Evolutionary conservation across 805 yeast genomes (phyloP).

Genomic region (Metschnikowia amazonensis): DNA sequence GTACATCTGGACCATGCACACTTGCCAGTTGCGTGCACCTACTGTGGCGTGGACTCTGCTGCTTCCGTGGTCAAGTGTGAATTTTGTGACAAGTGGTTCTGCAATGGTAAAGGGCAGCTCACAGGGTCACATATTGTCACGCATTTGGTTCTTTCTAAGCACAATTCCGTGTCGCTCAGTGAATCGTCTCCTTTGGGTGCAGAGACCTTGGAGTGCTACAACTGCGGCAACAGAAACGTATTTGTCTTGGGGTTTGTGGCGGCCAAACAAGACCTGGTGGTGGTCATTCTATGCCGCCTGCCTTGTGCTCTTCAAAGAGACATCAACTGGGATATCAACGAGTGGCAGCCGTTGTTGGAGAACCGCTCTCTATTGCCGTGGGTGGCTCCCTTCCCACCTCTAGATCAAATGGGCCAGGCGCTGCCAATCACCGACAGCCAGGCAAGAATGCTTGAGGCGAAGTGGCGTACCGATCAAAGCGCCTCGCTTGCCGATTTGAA

Average conservation of each 20-base stretch:
- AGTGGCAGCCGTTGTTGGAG: conserved; percentile 85
- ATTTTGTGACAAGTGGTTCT: conserved; percentile 82
- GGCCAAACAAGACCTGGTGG: conserved; percentile 81
- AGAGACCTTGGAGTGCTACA: conserved; percentile 81
- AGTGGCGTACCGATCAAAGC: conserved; percentile 71
- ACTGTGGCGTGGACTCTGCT: conserved; percentile 71
- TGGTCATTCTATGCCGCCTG: conserved; percentile 79
- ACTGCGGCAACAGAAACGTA: conserved; percentile 76
- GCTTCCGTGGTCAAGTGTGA: conserved; percentile 71
- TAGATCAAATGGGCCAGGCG: conserved; percentile 56
- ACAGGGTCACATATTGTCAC: conserved; percentile 78
- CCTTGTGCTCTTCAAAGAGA: conserved; percentile 82
- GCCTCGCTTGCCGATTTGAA: conserved; percentile 71
- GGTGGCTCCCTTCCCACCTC: conserved; percentile 71
- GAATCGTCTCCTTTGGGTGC: conserved; percentile 84
- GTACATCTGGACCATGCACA: not conserved
- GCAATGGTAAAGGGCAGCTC: conserved; percentile 62
- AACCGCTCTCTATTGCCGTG: conserved; percentile 75
- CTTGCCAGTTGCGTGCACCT: conserved; percentile 37
- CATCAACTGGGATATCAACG: conserved; percentile 78
- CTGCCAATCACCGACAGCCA: conserved; percentile 58
- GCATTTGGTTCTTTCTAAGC: conserved; percentile 78
- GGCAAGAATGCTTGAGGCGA: conserved; percentile 68
- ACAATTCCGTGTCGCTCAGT: conserved; percentile 69
- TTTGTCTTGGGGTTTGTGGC: conserved; percentile 82